Conservation (phyloP, 768 basidiomycete genomes). For the Pleurotus ostreatus region DNA sequence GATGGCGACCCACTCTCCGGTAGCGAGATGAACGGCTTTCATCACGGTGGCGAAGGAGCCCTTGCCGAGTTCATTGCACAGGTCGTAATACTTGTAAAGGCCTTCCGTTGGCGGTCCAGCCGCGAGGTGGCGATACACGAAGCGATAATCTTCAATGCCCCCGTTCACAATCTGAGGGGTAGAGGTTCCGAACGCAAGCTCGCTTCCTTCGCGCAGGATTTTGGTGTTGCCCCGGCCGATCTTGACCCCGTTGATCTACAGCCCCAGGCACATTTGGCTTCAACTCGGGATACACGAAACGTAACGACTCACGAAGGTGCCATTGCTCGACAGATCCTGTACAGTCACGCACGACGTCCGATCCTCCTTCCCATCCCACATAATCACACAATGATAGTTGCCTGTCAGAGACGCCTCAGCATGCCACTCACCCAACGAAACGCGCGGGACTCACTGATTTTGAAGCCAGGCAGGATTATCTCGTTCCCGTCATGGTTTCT, state of each 20-base stretch:
- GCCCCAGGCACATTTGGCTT: not conserved
- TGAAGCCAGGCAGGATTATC: conserved; percentile 62
- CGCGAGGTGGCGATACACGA: conserved; percentile 67
- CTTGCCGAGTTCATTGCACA: conserved; percentile 72
- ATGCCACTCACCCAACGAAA: not conserved
- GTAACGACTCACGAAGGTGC: conserved; percentile 54
- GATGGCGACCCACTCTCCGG: conserved; percentile 77
- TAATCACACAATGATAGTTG: conserved; percentile 53
- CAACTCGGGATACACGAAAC: not conserved
- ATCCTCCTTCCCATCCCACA: conserved; percentile 53
- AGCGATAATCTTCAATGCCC: conserved; percentile 71
- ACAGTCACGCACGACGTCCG: conserved; percentile 41
- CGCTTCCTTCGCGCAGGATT: conserved; percentile 74
- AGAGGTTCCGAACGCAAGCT: conserved; percentile 77
- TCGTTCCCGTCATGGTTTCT: conserved; percentile 44
- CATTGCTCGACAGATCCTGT: conserved; percentile 63
- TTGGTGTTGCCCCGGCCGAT: conserved; percentile 53
- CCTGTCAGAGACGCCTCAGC: conserved; percentile 27
- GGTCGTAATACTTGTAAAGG: conserved; percentile 63
- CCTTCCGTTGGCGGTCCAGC: conserved; percentile 44
- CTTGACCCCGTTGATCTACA: conserved; percentile 63
- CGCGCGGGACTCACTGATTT: conserved; percentile 59
- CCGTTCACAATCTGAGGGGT: conserved; percentile 38
- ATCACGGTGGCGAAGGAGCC: conserved; percentile 91
- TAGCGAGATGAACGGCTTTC: conserved; percentile 69